Evolutionary conservation across 768 basidiomycete species (phyloP).

Genomic region (Suillus cothurnatus): DNA sequence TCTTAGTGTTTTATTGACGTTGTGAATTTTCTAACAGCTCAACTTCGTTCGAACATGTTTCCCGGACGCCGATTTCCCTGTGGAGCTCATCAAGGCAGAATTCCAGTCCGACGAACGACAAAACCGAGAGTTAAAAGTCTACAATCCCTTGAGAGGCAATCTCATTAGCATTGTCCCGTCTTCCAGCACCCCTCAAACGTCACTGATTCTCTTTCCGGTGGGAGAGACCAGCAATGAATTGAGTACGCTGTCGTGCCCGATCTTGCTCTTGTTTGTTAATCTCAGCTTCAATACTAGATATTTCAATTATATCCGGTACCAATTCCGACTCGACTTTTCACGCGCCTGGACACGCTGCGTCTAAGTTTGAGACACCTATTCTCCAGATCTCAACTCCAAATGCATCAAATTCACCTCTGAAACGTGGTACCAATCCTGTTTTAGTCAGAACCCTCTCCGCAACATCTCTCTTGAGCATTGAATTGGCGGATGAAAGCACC

Average conservation of each 20-base stretch:
- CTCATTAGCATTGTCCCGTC: constrained; percentile 45
- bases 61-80: constrained; percentile 73
- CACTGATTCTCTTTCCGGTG: constrained; percentile 59
- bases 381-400: constrained; percentile 54
- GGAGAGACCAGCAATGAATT: constrained; percentile 61
- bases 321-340: constrained; percentile 34
- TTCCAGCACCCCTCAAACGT: constrained; percentile 26
- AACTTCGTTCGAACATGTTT: constrained; percentile 71
- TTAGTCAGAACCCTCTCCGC: constrained; percentile 50
- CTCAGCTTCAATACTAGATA: constrained; percentile 10
- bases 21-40: constrained; percentile 44
- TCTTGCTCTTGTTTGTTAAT: neutral
- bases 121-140: constrained; percentile 37
- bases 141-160: constrained; percentile 63
- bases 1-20: constrained; percentile 4
- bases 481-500: constrained; percentile 10
- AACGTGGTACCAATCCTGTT: constrained; percentile 21
- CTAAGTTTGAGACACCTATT: constrained; percentile 67
- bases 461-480: constrained; percentile 43
- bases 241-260: constrained; percentile 44
- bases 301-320: constrained; percentile 53
- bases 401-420: constrained; percentile 16
- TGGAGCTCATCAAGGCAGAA: constrained; percentile 63
- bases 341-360: constrained; percentile 43
- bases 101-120: constrained; percentile 48